Evolutionary conservation across 1,139 yeast genomes (phyloP), one percentile per base, ranked within the genome.

Genomic region (Taphrina flavorubra): DNA sequence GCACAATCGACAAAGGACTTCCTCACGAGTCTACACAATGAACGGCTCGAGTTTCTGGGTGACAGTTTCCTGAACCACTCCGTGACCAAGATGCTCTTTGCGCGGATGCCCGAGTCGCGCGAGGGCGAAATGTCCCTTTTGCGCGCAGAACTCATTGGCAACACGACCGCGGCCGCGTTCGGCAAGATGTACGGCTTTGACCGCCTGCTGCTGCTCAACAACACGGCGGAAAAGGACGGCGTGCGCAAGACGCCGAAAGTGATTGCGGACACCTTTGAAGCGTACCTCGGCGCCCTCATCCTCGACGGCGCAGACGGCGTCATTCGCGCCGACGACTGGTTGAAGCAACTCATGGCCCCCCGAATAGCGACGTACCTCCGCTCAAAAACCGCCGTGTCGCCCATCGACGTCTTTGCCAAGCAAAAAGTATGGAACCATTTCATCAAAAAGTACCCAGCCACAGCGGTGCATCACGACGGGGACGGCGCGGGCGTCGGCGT

Each of bases 11-110:
- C 68, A 16, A 64, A 68, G 39, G 37, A 31, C 42, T 42, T 55
- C 55, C 61, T 63, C 25, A 63, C 67, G 10, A 37, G 51, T n/a
- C 66, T 42, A 1, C 94, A 92, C 75, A 92, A 94, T 77, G 99
- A 95, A 80, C 83, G 99, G 67, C 81, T 94, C 51, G 99, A 95
- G 78, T 95, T 92, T 76, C 79, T 92, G 56, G 99, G 99, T 25
- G 99, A 95, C 78, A 87, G 98, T 0, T 85, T 92, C 20, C 80
- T 94, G 72, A 90, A 92, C 75, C 85, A 85, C 71, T 81, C 88
- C 58, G 87, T 90, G 63, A 88, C 97, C 0, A 80, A 85, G 71
- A 82, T 91, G 62, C 81, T 91, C 20, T 91, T 83, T 74, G 81
- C 84, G 44, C 79, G 84, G 70, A 89, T 88, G 74, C 94, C 96